Evolutionary conservation across 345 rosid species (phyloP), one percentile per base, ranked within the genome.

Genomic region (Eucalyptus erythrocorys): DNA sequence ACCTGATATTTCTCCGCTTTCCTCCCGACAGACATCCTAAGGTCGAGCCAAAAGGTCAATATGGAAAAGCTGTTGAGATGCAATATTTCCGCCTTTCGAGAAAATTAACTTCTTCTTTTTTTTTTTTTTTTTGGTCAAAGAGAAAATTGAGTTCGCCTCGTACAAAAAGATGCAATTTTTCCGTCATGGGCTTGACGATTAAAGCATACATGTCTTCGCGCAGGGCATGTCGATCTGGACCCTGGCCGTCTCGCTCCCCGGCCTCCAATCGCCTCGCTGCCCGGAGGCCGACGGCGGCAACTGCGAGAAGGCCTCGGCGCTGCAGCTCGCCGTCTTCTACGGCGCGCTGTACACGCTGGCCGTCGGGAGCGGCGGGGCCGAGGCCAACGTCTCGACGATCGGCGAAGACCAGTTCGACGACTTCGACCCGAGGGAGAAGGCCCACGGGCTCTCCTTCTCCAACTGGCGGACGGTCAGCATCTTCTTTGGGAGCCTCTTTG

Each of bases 381-480:
- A 55, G 6, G 6, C 61, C 0, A 55, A 24, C 1, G 30, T 24
- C 61, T 10, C 61, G 13, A 10, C 61, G 13, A 55, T 55, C 6
- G 0, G 30, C 61, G 3, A 0, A 13, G 61, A 55, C 61, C 61
- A 55, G 61, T 55, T 55, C 0, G 30, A 55, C 13, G 30, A 55
- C 61, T 55, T 10, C 30, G 30, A 24, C 61, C 61, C 30, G 61
- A 55, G 2, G 61, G 61, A 24, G 61, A 55, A 55, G 61, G 90
- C 86, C 76, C 90, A 93, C 2, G 95, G 95, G 90, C 93, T 95
- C 50, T 94, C 99, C 49, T 97, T 96, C 95, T 96, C 96, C 97
- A 96, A 96, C 66, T 97, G 99, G 99, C 96, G 98, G 98, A 93
- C 95, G 98, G 94, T 97, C 90, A 90, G 98, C 92, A 95, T 96